Base-by-base conservation (phyloP, 192 early-diverging fungal genomes). In the Coemansia sp. region DNA sequence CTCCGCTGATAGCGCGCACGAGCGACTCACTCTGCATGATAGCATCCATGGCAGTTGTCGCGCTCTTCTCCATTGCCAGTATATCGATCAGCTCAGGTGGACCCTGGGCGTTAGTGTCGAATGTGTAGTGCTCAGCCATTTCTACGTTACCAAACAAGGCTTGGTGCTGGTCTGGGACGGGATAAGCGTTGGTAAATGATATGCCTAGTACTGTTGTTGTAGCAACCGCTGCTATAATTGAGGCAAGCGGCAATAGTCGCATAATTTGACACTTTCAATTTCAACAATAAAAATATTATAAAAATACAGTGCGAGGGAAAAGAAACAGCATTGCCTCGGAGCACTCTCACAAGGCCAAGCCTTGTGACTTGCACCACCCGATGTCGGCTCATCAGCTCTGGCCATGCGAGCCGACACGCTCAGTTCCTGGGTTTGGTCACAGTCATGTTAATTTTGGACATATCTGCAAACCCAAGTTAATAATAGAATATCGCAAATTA, bases 1-100 rank as follows among this genome's bases (percentile, higher is more conserved):
- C 75, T 11, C 80, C 80, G 67, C 76, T 77, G 38, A 83, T 65
- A 1, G 80, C 80, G 26, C 80, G 80, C 67, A 75, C 57, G 26
- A 83, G 67, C 4, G 66, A 37, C 67, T 83, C 80, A 30, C 72
- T 76, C 11, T 64, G 72, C 69, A 83, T 63, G 60, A 83, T 77
- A 2, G 75, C 80, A 23, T 83, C 73, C 46, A 83, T 64, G 16
- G 80, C 75, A 16, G 74, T 76, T 28, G 69, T 83, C 1, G 75
- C 75, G 42, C 80, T 67, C 64, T 75, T 77, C 46, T 83, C 80
- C 44, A 67, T 62, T 6, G 63, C 75, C 19, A 83, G 19, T 3
- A 77, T n/a, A 46, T 83, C 80, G 67, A 69, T 77, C 1, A 83
- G 75, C 67, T 62, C 46, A 19, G 80, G 80, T 21, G 53, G 37